A percentile compares a stretch with the other conserved stretches of the same genome.
Conservation (phyloP, 2,329 filamentous ascomycete genomes). For the Hymenoscyphus fraxineus region DNA sequence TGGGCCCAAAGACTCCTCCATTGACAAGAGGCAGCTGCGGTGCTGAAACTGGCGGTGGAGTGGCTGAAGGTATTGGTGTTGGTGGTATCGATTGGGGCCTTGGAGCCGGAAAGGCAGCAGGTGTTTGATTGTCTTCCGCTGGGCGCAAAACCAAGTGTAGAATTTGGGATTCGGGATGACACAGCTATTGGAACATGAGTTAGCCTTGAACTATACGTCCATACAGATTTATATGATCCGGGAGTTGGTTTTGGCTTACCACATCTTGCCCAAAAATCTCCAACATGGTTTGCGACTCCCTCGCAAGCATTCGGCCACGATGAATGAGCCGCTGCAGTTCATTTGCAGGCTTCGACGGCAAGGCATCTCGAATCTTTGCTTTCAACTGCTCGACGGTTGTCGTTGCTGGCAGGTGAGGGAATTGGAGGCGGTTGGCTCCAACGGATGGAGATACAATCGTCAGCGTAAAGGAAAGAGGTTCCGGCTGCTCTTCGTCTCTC, state of each 20-base stretch:
- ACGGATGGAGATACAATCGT: constrained; percentile 57
- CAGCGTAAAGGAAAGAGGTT: constrained; percentile 45
- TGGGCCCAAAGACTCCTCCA: neutral
- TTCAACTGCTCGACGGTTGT: constrained; percentile 57
- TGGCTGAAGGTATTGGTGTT: constrained; percentile 5
- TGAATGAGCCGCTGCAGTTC: constrained; percentile 59
- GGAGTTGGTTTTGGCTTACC: constrained; percentile 20
- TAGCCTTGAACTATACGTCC: neutral
- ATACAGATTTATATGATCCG: neutral
- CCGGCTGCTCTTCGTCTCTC: constrained; percentile 22
- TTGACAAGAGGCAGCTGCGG: neutral
- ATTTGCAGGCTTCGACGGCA: constrained; percentile 49
- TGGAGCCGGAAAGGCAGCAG: constrained; percentile 7
- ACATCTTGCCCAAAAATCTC: constrained; percentile 54
- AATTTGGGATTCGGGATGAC: constrained; percentile 45
- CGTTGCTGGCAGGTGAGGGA: constrained; percentile 45
- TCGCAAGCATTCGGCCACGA: constrained; percentile 52
- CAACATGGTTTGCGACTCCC: constrained; percentile 52
- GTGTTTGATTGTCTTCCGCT: constrained; percentile 26
- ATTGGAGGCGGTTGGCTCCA: constrained; percentile 47
- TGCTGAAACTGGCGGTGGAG: neutral
- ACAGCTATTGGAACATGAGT: constrained; percentile 37
- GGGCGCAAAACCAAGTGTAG: constrained; percentile 52
- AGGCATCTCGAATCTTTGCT: constrained; percentile 50
- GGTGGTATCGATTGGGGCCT: neutral